phyloP scores from a whole-genome alignment of 2,329 filamentous ascomycete genomes.

The Colletotrichum noveboracense region DNA sequence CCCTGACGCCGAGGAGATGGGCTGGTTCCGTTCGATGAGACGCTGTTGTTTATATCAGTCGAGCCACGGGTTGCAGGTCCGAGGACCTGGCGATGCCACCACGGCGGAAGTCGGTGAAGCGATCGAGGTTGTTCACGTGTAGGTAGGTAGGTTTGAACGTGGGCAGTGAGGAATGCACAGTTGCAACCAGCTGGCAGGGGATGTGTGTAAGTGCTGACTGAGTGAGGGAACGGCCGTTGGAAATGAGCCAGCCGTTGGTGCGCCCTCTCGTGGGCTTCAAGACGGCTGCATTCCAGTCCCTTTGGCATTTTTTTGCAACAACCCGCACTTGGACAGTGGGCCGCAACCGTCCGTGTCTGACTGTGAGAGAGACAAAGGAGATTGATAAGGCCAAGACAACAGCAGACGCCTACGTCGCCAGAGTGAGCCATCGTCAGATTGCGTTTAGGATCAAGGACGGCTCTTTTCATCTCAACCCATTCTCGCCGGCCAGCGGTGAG shows the following conservation, averaged over 20 bases:
- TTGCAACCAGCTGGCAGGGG: not conserved
- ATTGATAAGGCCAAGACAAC: slow-evolving; percentile 11
- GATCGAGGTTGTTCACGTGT: not conserved
- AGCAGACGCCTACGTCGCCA: not conserved
- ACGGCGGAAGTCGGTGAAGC: not conserved
- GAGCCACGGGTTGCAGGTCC: slow-evolving; percentile 8
- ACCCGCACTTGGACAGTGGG: not conserved
- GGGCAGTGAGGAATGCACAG: not conserved
- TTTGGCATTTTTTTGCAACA: not conserved
- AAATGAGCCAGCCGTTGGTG: not conserved
- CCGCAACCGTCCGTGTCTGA: slow-evolving; percentile 11
- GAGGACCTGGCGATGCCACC: not conserved
- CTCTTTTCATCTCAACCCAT: slow-evolving; percentile 14
- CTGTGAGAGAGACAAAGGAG: slow-evolving; percentile 9
- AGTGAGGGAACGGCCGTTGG: not conserved
- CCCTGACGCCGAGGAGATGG: not conserved
- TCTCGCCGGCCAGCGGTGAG: not conserved
- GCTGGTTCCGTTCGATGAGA: not conserved
- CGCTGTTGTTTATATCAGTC: slow-evolving; percentile 4
- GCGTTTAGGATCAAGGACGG: not conserved
- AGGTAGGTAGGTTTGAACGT: not conserved
- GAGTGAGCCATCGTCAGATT: not conserved
- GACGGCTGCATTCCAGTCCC: not conserved
- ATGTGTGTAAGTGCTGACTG: no score
- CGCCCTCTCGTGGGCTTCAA: not conserved